Base-by-base conservation (phyloP, 768 basidiomycete genomes). In the Rhodotorula graminis region DNA sequence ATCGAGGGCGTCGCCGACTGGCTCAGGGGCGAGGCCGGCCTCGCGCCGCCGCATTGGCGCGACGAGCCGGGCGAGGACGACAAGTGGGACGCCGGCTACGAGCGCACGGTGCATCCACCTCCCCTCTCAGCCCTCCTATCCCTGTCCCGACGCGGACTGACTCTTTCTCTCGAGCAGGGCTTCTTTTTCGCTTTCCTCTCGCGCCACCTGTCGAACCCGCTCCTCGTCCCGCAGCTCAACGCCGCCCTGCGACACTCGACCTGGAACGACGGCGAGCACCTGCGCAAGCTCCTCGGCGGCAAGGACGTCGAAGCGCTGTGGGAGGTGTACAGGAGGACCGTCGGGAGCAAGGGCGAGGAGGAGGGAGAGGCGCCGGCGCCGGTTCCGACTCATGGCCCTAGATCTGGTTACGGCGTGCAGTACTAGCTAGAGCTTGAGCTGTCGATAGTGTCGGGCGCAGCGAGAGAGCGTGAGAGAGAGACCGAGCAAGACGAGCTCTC, bases 1-100 rank as follows among this genome's bases (percentile, higher is more conserved):
- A 86, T 90, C 72, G 90, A 92, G 78, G 90, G 90, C 29, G 84
- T 92, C 40, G 90, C 78, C 88, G 90, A 92, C 79, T 91, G 85
- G 80, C 88, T 91, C 47, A 86, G 90, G 66, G 81, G 89, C 46
- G 83, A 84, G 53, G 85, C 86, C 15, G 84, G 84, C 3, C 83
- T 87, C 40, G 82, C 79, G 0, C 89, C 90, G 3, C 90, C 89
- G 14, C 90, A 91, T 77, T 91, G 90, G 90, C 83, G 81, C 60
- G 83, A 82, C 44, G 79, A 80, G 6, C 63, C 59, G 12, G n/a
- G 29, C 2, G 82, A 80, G 25, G 71, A 84, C 12, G 68, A 62
- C 12, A 81, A 79, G 44, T 91, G 90, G 90, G 90, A 92, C 72
- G 87, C 84, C 29, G 90, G 90, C 23, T 92, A 91, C 79, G 86